These are phyloP conservation scores for Mrakiaceae sp. DNA, from an alignment of 1,284 basidiomycete genomes.

Conservation along the genomic window DNA sequence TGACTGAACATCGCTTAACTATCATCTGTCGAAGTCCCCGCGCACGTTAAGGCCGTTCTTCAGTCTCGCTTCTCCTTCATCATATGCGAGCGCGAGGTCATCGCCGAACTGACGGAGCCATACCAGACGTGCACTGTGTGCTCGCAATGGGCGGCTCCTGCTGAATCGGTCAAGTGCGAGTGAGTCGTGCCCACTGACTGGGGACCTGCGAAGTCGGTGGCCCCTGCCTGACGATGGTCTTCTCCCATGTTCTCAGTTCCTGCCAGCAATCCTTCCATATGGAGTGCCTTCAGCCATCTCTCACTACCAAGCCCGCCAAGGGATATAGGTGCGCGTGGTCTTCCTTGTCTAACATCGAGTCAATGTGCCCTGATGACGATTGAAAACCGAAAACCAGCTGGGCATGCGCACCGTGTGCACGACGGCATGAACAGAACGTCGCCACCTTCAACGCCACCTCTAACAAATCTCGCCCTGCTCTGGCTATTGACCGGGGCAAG, in stretches of 20 bases:
- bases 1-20: background rate
- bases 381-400: conserved; percentile 56
- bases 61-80: conserved; percentile 84
- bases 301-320: conserved; percentile 88
- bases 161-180: conserved; percentile 86
- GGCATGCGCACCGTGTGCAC: conserved; percentile 89
- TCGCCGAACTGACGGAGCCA: conserved; percentile 77
- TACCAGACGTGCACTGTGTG: conserved; percentile 79
- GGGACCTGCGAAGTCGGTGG: background rate
- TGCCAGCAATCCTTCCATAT: conserved; percentile 96
- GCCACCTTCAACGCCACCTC: conserved; percentile 38
- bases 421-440: conserved; percentile 57
- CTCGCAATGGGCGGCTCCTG: conserved; percentile 60
- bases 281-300: conserved; percentile 81
- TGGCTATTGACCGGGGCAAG: conserved; percentile 33
- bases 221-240: background rate
- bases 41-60: conserved; percentile 62
- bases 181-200: conserved; percentile 21
- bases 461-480: conserved; percentile 51
- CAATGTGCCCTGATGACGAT: too few relatives aligned
- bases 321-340: conserved; percentile 37
- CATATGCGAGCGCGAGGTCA: conserved; percentile 82
- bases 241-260: conserved; percentile 31
- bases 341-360: too few relatives aligned
- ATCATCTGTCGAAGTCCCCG: conserved; percentile 41